Evolutionary conservation across 805 yeast genomes (phyloP).

Genomic region (Tetrapisispora arboricola): DNA sequence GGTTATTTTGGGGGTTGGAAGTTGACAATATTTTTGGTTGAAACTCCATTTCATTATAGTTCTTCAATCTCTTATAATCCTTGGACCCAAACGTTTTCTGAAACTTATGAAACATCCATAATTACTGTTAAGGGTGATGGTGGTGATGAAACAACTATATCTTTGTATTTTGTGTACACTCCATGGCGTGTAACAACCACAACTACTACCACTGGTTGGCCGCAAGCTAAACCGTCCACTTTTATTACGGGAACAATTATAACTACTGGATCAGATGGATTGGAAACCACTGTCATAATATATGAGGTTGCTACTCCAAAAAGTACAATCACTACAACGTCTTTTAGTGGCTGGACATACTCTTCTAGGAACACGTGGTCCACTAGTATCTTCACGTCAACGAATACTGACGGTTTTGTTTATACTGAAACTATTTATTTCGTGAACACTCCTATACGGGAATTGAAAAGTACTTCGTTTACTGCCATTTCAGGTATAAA

Average conservation of each 20-base stretch:
- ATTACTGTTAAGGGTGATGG: background rate
- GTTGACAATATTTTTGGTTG: background rate
- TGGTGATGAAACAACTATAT: slow-evolving; percentile 1
- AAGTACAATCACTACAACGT: background rate
- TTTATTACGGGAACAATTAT: slow-evolving; percentile 1
- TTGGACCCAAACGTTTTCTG: background rate
- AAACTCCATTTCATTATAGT: background rate
- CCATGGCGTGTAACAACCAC: background rate
- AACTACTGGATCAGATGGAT: slow-evolving; percentile 1
- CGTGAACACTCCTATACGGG: background rate
- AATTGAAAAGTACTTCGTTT: background rate
- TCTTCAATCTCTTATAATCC: background rate
- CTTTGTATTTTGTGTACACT: slow-evolving; percentile 4
- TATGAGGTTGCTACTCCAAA: background rate
- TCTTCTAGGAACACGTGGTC: background rate
- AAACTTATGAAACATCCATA: background rate
- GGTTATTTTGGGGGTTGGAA: background rate
- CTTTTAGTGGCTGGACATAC: background rate
- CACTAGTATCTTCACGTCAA: background rate
- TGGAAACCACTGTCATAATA: background rate
- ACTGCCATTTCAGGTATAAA: background rate
- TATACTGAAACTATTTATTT: slow-evolving; percentile 1
- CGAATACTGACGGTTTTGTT: background rate
- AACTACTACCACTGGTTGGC: background rate
- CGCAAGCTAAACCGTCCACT: background rate